Conservation (phyloP, 192 early-diverging fungal species). For the Geranomyces michiganensis region DNA sequence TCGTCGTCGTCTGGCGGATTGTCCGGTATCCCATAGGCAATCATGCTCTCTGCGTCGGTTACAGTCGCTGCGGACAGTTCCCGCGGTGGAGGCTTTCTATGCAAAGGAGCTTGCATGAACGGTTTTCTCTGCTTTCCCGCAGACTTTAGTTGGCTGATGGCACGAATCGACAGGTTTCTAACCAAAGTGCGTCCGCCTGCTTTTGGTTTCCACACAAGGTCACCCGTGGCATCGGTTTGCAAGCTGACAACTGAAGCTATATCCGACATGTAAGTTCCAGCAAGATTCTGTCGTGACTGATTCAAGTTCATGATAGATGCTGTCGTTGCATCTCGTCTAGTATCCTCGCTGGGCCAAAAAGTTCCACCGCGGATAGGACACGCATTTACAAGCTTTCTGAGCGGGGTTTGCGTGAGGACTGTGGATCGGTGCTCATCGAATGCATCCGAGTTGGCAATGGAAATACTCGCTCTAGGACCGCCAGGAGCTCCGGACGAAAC, state of each 20-base stretch:
- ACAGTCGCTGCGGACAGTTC: background rate
- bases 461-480: slow-evolving; percentile 4
- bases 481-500: too few species aligned
- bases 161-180: slow-evolving; percentile 14
- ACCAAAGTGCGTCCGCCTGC: slow-evolving; percentile 15
- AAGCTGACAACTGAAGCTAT: background rate
- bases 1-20: slow-evolving; percentile 4
- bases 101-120: background rate
- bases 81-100: background rate
- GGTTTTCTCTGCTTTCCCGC: background rate
- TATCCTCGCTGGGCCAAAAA: slow-evolving; percentile 8
- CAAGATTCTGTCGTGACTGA: background rate
- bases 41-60: slow-evolving; percentile 7
- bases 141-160: slow-evolving; percentile 15
- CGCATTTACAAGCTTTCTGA: background rate
- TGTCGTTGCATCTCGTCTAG: background rate
- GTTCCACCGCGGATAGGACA: slow-evolving; percentile 9
- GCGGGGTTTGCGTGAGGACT: slow-evolving; percentile 2
- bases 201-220: slow-evolving; percentile 12
- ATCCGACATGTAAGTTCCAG: background rate
- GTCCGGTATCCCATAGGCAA: slow-evolving; percentile 21
- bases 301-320: background rate
- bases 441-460: background rate
- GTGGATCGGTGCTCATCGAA: slow-evolving; percentile 3
- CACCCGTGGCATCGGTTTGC: slow-evolving; percentile 15